phyloP scores from a whole-genome alignment of 768 basidiomycete species.

The Pulveroboletus sp. region DNA sequence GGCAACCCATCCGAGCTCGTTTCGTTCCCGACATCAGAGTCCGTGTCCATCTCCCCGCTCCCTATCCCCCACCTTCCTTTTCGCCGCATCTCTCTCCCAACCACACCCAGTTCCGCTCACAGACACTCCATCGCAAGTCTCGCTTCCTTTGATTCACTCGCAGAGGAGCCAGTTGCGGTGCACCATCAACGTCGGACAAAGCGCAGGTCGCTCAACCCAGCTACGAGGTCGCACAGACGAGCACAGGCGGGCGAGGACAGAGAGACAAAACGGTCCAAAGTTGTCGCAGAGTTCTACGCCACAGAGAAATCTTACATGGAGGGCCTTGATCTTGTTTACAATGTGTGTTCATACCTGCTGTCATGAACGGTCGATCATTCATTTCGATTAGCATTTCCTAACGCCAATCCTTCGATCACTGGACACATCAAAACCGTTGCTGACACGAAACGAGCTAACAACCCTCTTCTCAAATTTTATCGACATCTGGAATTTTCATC shows the following conservation, averaged over 20 bases:
- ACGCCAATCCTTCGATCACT: slow-evolving; percentile 75
- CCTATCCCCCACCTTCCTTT: slow-evolving; percentile 57
- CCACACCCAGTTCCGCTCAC: slow-evolving; percentile 48
- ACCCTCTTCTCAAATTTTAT: slow-evolving; percentile 85
- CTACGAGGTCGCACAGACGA: slow-evolving; percentile 22
- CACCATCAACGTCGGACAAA: slow-evolving; percentile 31
- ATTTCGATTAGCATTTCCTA: slow-evolving; percentile 66
- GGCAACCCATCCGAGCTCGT: slow-evolving; percentile 16
- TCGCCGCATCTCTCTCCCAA: slow-evolving; percentile 59
- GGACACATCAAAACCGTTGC: slow-evolving; percentile 64
- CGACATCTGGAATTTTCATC: slow-evolving; percentile 89
- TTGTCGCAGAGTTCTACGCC: slow-evolving; percentile 78
- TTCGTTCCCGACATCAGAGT: slow-evolving; percentile 33
- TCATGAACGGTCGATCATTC: not conserved
- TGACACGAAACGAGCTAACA: slow-evolving; percentile 66
- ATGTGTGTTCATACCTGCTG: slow-evolving; percentile 43
- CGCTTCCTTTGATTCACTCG: slow-evolving; percentile 69
- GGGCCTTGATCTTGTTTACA: slow-evolving; percentile 80
- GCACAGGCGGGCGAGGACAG: slow-evolving; percentile 47
- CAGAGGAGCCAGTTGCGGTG: slow-evolving; percentile 40
- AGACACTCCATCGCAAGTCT: slow-evolving; percentile 69
- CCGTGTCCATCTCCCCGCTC: slow-evolving; percentile 21
- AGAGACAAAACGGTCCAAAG: slow-evolving; percentile 58
- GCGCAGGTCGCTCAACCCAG: slow-evolving; percentile 34
- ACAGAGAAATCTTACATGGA: slow-evolving; percentile 81